Evolutionary conservation across 1,139 yeast genomes (phyloP).

Genomic region (Kazachstania sp.): DNA sequence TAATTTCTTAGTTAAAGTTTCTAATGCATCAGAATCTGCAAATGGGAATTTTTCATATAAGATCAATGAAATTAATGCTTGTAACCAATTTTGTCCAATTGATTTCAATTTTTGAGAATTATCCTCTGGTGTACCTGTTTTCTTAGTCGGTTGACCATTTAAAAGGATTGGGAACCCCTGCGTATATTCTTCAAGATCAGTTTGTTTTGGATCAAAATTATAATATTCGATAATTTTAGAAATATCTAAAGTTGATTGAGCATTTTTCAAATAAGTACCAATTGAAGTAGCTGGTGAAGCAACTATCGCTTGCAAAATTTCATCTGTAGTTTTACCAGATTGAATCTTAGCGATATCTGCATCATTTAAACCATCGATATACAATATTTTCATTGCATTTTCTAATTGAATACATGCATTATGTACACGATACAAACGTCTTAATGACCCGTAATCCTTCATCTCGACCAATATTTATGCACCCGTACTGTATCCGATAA

Average conservation of each 20-base stretch:
- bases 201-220: neutral
- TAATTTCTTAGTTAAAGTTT: neutral
- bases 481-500: too few species aligned
- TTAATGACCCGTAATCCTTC: too few species aligned
- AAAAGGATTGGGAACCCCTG: neutral
- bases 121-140: neutral
- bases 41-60: neutral
- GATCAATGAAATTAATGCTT: neutral
- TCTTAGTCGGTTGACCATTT: neutral
- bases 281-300: neutral
- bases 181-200: neutral
- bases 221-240: neutral
- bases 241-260: neutral
- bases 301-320: neutral
- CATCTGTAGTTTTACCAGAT: neutral
- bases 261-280: neutral
- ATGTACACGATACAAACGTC: constrained; percentile 1
- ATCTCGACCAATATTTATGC: too few species aligned
- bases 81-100: neutral
- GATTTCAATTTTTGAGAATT: neutral
- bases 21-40: neutral
- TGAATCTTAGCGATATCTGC: neutral
- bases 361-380: neutral
- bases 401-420: neutral
- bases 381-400: neutral